A percentile compares a stretch with the other conserved stretches of the same genome.
Evolutionary conservation across 2,329 filamentous ascomycete species (phyloP).

Genomic region (Fonsecaea pedrosoi): DNA sequence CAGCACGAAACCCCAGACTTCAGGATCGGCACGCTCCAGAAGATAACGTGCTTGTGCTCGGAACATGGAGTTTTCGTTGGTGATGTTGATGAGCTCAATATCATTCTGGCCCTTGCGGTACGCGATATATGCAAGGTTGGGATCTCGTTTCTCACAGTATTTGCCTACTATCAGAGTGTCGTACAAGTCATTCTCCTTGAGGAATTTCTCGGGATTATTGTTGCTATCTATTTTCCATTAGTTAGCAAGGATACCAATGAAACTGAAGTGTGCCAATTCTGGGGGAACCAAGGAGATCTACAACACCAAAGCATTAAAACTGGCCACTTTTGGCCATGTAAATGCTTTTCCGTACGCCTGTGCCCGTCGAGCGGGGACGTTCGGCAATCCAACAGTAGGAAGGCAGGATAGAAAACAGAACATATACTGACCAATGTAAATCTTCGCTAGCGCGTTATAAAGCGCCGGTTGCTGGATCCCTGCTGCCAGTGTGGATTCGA

Average conservation of each 20-base stretch:
- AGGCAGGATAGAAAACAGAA: background rate
- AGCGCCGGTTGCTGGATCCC: conserved; percentile 97
- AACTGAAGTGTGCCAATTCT: background rate
- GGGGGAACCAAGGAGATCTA: background rate
- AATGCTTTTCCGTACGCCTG: background rate
- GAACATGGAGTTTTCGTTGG: conserved; percentile 99
- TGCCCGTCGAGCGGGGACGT: background rate
- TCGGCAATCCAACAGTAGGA: background rate
- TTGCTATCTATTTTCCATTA: conserved; percentile 70
- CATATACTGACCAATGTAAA: conserved; percentile 71
- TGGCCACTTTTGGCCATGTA: background rate
- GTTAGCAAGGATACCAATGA: conserved; percentile 10
- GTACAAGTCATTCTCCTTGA: conserved; percentile 97
- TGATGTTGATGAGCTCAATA: conserved; percentile 94
- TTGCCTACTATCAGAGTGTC: conserved; percentile 91
- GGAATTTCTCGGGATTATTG: conserved; percentile 96
- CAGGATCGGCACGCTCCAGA: conserved; percentile 83
- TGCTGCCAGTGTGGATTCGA: conserved; percentile 85
- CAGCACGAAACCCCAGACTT: conserved; percentile 94
- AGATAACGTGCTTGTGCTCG: conserved; percentile 95
- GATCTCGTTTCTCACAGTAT: conserved; percentile 98
- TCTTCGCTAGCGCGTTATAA: conserved; percentile 97
- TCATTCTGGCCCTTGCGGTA: conserved; percentile 98
- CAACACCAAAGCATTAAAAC: background rate
- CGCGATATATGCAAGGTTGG: conserved; percentile 91